These are phyloP conservation scores for Achaetomium macrosporum DNA, from an alignment of 2,329 filamentous ascomycete species.

Conservation along the genomic window DNA sequence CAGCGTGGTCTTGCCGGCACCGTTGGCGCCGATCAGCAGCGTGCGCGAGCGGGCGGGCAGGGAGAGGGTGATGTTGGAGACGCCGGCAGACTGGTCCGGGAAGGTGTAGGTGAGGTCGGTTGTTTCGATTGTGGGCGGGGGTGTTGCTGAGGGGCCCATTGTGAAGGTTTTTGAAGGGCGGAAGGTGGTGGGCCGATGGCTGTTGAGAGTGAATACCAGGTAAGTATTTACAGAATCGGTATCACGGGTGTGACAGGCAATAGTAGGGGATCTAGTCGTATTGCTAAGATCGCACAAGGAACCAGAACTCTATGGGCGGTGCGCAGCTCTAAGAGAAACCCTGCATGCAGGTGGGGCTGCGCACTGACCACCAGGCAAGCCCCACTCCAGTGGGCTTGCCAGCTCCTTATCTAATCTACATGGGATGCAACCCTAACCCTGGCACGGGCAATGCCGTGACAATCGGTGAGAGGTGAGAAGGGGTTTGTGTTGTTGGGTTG, in stretches of 20 bases:
- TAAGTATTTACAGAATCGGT: too few relatives aligned
- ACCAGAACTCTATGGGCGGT: too few relatives aligned
- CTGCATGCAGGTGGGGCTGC: too few relatives aligned
- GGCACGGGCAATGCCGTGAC: too few relatives aligned
- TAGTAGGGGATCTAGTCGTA: background rate
- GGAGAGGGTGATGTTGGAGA: slow-evolving; percentile 65
- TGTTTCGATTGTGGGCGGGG: slow-evolving; percentile 61
- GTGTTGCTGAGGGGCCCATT: slow-evolving; percentile 26
- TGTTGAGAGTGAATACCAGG: background rate
- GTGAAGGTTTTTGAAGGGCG: too few relatives aligned
- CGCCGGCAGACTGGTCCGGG: slow-evolving; percentile 74
- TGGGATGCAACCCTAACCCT: too few relatives aligned
- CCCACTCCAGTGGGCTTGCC: too few relatives aligned
- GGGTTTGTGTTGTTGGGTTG: too few relatives aligned
- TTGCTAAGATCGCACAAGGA: too few relatives aligned
- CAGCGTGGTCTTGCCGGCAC: slow-evolving; percentile 94
- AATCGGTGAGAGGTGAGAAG: background rate
- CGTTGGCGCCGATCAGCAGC: slow-evolving; percentile 91
- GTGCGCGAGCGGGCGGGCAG: slow-evolving; percentile 82
- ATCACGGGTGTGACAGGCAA: background rate
- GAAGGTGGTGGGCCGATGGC: background rate
- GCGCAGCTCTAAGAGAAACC: too few relatives aligned
- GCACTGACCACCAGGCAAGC: too few relatives aligned
- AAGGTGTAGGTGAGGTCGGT: slow-evolving; percentile 81
- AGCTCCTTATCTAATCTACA: too few relatives aligned